Percentiles rank a stretch among this genome's conserved stretches.
phyloP scores from a whole-genome alignment of 345 rosid genomes.

The Geranium brycei region DNA sequence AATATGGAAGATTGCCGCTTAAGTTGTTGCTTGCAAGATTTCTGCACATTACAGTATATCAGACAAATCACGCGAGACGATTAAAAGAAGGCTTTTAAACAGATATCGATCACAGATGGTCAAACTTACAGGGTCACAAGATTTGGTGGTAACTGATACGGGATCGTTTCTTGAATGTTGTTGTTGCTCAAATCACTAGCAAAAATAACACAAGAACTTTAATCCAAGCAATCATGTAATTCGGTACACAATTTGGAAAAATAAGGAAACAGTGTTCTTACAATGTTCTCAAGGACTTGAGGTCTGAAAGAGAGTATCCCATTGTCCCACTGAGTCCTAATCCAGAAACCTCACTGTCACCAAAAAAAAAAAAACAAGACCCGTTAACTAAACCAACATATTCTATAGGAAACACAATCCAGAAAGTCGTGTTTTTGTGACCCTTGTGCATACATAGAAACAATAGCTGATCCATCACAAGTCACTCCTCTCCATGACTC shows the following conservation, averaged over 20 bases:
- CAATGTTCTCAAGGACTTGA: constrained; percentile 64
- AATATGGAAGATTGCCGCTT: constrained; percentile 85
- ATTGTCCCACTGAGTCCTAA: constrained; percentile 69
- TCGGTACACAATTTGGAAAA: background rate
- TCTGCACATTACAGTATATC: constrained; percentile 32
- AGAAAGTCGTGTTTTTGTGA: background rate
- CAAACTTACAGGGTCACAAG: constrained; percentile 77
- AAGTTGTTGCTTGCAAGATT: constrained; percentile 81
- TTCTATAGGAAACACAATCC: constrained; percentile 4
- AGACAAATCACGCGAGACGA: constrained; percentile 2
- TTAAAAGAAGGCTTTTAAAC: constrained; percentile 5
- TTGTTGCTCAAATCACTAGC: constrained; percentile 81
- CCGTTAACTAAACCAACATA: constrained; percentile 8
- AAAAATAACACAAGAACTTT: constrained; percentile 9
- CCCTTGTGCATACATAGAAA: constrained; percentile 48
- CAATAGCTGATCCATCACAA: constrained; percentile 81
- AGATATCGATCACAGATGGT: constrained; percentile 7
- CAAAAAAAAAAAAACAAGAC: constrained; percentile 12
- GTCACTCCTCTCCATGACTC: constrained; percentile 92
- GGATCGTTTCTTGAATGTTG: constrained; percentile 67
- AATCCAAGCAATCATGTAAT: constrained; percentile 7
- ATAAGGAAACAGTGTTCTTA: constrained; percentile 17
- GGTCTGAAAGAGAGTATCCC: constrained; percentile 79
- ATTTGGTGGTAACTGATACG: constrained; percentile 91
- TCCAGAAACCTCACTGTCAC: constrained; percentile 60